phyloP scores from a whole-genome alignment of 257 asterid genomes.

The Oldenlandia corymbosa region DNA sequence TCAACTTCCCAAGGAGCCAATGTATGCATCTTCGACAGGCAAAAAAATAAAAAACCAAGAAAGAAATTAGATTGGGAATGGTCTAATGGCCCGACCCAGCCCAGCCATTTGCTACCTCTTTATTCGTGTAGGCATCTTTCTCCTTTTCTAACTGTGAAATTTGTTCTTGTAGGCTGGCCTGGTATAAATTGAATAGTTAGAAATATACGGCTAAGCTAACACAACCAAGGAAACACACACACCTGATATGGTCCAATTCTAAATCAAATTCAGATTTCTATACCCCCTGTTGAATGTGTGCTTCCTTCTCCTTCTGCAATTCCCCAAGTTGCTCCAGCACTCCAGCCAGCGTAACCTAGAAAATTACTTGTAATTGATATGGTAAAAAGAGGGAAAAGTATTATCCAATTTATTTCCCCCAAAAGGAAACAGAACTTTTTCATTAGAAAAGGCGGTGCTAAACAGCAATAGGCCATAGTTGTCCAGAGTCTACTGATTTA shows the following conservation, averaged over 20 bases:
- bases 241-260: slow-evolving; percentile 5
- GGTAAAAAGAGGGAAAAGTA: not conserved
- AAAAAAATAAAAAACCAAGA: not conserved
- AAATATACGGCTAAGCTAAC: slow-evolving; percentile 1
- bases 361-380: not conserved
- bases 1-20: slow-evolving; percentile 5
- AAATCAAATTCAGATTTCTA: slow-evolving; percentile 13
- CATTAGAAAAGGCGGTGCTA: slow-evolving; percentile 10
- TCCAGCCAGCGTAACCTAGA: slow-evolving; percentile 32
- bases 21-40: not conserved
- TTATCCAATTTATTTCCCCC: not conserved
- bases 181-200: slow-evolving; percentile 37
- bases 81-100: not conserved
- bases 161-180: slow-evolving; percentile 45
- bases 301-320: slow-evolving; percentile 36
- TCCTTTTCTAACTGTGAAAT: slow-evolving; percentile 40
- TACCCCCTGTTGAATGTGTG: slow-evolving; percentile 42
- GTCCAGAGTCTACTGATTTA: too few relatives aligned
- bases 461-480: slow-evolving; percentile 4
- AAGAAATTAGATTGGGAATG: not conserved
- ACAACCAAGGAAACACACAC: not conserved
- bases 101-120: slow-evolving; percentile 42
- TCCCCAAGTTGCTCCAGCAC: slow-evolving; percentile 39
- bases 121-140: slow-evolving; percentile 35
- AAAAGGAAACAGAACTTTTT: not conserved